Evolutionary conservation across 1,284 basidiomycete genomes (phyloP), one percentile per base, ranked within the genome.

Genomic region (Phlebopus sp.): DNA sequence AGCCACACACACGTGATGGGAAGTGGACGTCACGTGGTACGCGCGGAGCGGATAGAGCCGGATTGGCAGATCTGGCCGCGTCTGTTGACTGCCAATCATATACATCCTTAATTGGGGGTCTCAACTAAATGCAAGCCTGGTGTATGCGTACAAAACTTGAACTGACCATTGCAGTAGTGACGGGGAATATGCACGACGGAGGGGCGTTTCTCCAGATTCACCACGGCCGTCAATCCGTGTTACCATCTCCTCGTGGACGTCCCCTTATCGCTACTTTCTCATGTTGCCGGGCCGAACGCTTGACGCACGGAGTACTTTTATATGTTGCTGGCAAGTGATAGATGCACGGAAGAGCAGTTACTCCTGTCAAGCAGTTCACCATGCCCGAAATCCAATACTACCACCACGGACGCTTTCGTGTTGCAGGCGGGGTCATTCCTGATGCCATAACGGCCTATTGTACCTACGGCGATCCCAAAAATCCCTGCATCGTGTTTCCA

Each of bases 371-470:
- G 19, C 23, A 23, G 19, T 19, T 25, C 21, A 31, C n/a, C 47
- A 68, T 62, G 64, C 52, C 59, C 27, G 27, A 29, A 21, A 67
- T 67, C 9, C 68, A 69, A 48, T 66, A 64, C 51, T 72, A 69
- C 46, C 63, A 62, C 42, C 70, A 72, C 25, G 69, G 69, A 9
- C 61, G 69, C 13, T 67, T 70, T 44, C 56, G 56, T 30, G 64
- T 70, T 30, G 49, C 63, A 11, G 69, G 70, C 14, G 69, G 69
- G 10, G 55, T 69, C n/a, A 51, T 71, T 27, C 68, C 69, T 1
- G 62, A 70, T 49, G 68, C 70, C 14, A 55, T 70, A 13, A 72
- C 69, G 29, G 70, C 69, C 18, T 72, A 69, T 47, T 60, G 68
- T 51, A 69, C 69, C 0, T 69, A 66, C 23, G 69, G 69, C 13